Percentiles rank a stretch among this genome's conserved stretches.
These are phyloP conservation scores for Rhododendron griersonianum DNA, from an alignment of 148 eudicot genomes.

Conservation along the genomic window DNA sequence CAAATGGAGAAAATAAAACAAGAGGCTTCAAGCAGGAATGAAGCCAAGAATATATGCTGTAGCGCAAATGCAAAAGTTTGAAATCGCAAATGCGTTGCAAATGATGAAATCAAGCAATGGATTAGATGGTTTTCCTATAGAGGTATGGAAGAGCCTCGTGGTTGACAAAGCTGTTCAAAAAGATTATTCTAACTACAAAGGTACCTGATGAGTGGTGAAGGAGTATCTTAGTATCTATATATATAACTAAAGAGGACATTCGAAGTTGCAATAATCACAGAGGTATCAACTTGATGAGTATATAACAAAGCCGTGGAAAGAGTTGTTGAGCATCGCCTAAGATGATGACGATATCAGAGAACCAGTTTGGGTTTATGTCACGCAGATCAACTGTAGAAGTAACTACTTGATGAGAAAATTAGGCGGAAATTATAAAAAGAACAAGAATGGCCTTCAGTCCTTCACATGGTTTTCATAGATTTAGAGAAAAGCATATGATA, in stretches of 20 bases:
- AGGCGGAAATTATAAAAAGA: background rate
- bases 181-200: background rate
- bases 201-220: background rate
- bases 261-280: background rate
- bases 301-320: too few relatives aligned
- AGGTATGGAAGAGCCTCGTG: background rate
- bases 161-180: background rate
- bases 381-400: background rate
- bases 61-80: background rate
- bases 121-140: background rate
- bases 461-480: background rate
- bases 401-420: background rate
- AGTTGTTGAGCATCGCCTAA: background rate
- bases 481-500: background rate
- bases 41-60: background rate
- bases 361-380: background rate
- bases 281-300: background rate
- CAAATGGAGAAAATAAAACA: background rate
- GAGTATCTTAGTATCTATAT: background rate
- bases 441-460: background rate
- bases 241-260: background rate
- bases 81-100: background rate
- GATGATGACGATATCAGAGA: background rate
- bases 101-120: background rate
- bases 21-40: background rate